Evolutionary conservation across 768 basidiomycete species (phyloP).

Genomic region (Zangia roseola): DNA sequence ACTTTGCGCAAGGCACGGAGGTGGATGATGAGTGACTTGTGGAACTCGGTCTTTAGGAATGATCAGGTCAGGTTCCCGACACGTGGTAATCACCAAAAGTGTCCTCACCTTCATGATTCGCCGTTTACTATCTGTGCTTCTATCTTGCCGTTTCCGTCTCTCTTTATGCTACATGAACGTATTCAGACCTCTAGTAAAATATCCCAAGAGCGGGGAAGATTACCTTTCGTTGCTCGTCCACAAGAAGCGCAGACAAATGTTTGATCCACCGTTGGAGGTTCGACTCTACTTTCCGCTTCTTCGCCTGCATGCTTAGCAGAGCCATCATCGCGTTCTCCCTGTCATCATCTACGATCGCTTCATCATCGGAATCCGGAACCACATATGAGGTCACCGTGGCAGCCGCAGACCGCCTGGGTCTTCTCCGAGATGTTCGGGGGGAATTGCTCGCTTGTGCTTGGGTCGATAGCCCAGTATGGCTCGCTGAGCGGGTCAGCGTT

Average conservation of each 20-base stretch:
- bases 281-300: constrained; percentile 41
- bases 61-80: neutral
- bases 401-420: constrained; percentile 60
- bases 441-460: constrained; percentile 19
- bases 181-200: constrained; percentile 6
- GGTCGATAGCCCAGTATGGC: constrained; percentile 13
- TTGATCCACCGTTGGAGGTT: constrained; percentile 67
- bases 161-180: constrained; percentile 51
- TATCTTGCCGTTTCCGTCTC: constrained; percentile 56
- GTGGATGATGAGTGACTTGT: constrained; percentile 56
- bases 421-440: constrained; percentile 40
- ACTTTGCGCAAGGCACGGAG: constrained; percentile 61
- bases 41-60: constrained; percentile 58
- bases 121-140: constrained; percentile 45
- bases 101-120: constrained; percentile 55
- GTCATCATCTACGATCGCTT: constrained; percentile 44
- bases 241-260: constrained; percentile 56
- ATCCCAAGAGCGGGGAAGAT: neutral
- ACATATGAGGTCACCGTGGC: constrained; percentile 56
- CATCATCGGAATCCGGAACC: constrained; percentile 71
- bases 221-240: constrained; percentile 72
- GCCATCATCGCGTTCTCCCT: constrained; percentile 33
- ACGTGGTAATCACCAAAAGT: neutral
- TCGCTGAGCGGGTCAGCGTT: constrained; percentile 26
- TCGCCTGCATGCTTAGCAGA: constrained; percentile 30